phyloP scores from a whole-genome alignment of 306 rosid genomes.

The Cucurbita pepo region DNA sequence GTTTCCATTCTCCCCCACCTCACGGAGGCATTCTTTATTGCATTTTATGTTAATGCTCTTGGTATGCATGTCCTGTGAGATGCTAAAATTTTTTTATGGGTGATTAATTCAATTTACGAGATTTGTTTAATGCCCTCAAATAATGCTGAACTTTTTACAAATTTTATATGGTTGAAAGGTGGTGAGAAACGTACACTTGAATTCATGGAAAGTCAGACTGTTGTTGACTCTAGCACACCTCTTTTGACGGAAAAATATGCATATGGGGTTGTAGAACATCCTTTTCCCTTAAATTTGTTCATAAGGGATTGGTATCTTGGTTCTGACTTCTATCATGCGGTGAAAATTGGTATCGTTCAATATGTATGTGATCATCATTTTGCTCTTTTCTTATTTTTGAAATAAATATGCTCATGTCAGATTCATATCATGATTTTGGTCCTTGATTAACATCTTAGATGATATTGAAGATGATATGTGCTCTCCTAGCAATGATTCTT shows the following conservation, averaged over 20 bases:
- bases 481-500: constrained; percentile 85
- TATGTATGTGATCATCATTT: constrained; percentile 53
- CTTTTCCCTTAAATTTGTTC: constrained; percentile 74
- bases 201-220: constrained; percentile 67
- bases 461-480: constrained; percentile 91
- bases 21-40: background rate
- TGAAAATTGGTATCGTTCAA: constrained; percentile 97
- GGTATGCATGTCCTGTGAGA: background rate
- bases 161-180: constrained; percentile 29
- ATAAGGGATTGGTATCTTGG: constrained; percentile 89
- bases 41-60: background rate
- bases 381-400: background rate
- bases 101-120: background rate
- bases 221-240: constrained; percentile 53
- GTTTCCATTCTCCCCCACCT: background rate
- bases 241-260: constrained; percentile 64
- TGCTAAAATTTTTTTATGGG: background rate
- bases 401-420: background rate
- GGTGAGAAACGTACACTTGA: constrained; percentile 85
- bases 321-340: constrained; percentile 74
- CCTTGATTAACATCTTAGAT: constrained; percentile 41
- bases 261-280: constrained; percentile 92
- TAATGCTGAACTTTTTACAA: background rate
- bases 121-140: constrained; percentile 1
- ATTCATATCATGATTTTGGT: constrained; percentile 6